Evolutionary conservation across 441 rosid species (phyloP).

Genomic region (Bocquillonia castaneifolia): DNA sequence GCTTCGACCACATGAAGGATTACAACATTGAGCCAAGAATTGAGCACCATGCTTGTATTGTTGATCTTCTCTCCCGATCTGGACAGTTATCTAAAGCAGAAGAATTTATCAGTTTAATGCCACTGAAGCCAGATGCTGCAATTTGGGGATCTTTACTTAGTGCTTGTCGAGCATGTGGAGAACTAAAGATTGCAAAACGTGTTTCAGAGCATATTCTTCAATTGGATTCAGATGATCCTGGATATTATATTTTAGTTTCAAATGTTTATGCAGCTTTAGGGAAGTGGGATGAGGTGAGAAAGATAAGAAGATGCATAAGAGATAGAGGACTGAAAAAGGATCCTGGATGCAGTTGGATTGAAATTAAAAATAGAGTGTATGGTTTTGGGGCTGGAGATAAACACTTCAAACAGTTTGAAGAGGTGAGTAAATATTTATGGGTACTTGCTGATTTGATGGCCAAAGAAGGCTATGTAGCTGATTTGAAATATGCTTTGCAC

Average conservation of each 20-base stretch:
- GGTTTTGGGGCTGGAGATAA: constrained; percentile 47
- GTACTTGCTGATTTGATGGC: constrained; percentile 41
- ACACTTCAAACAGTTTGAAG: constrained; percentile 41
- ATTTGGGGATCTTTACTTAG: constrained; percentile 80
- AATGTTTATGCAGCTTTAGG: constrained; percentile 53
- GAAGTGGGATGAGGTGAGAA: constrained; percentile 56
- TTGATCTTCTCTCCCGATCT: constrained; percentile 69
- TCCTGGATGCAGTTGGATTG: constrained; percentile 69
- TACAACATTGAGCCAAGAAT: constrained; percentile 56
- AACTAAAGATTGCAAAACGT: constrained; percentile 43
- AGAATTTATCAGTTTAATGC: constrained; percentile 51
- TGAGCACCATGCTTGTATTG: constrained; percentile 76
- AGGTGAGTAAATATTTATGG: constrained; percentile 40
- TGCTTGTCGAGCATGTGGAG: constrained; percentile 50
- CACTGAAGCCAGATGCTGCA: constrained; percentile 54
- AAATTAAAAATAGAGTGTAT: constrained; percentile 37
- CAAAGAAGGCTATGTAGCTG: constrained; percentile 56
- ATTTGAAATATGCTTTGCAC: constrained; percentile 49
- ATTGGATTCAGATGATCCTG: constrained; percentile 43
- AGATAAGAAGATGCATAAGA: constrained; percentile 41
- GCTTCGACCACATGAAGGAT: constrained; percentile 61
- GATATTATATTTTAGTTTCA: constrained; percentile 55
- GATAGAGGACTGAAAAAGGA: constrained; percentile 48
- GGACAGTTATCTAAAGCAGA: constrained; percentile 59
- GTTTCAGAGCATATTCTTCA: constrained; percentile 42